These are phyloP conservation scores for Elsinoe ampelina DNA, from an alignment of 2,329 filamentous ascomycete genomes.

Conservation along the genomic window DNA sequence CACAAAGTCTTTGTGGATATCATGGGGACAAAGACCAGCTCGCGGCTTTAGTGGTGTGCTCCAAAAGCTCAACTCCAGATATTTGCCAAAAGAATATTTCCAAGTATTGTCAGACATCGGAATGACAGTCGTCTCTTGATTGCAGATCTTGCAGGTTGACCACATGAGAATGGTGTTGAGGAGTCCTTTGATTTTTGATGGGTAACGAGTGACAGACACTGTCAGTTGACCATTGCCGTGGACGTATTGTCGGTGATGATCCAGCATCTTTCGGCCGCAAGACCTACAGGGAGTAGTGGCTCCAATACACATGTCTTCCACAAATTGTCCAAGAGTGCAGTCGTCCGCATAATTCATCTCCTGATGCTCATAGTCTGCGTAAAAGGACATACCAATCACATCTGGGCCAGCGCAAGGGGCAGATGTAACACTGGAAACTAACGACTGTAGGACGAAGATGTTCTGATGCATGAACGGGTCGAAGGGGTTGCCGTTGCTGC, in stretches of 20 bases:
- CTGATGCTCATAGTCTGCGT: constrained; percentile 69
- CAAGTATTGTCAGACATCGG: constrained; percentile 90
- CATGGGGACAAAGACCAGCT: constrained; percentile 73
- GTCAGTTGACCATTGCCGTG: constrained; percentile 92
- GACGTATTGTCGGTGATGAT: constrained; percentile 94
- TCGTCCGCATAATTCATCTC: constrained; percentile 66
- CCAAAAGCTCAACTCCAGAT: constrained; percentile 96
- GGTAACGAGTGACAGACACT: constrained; percentile 72
- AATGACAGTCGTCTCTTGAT: constrained; percentile 78
- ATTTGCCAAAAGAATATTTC: constrained; percentile 98
- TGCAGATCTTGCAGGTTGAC: constrained; percentile 90
- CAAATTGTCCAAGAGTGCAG: constrained; percentile 87
- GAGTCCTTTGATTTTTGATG: constrained; percentile 54
- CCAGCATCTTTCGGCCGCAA: constrained; percentile 79
- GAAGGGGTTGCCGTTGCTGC: constrained; percentile 79
- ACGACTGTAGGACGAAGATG: constrained; percentile 86
- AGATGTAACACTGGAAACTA: constrained; percentile 87
- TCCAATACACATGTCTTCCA: constrained; percentile 75
- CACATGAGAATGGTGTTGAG: constrained; percentile 86
- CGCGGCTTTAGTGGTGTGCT: constrained; percentile 69
- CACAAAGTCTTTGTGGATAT: constrained; percentile 84
- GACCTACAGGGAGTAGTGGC: constrained; percentile 70
- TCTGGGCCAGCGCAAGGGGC: constrained; percentile 88
- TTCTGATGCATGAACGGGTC: constrained; percentile 95
- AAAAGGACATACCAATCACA: constrained; percentile 83